Conservation (phyloP, 768 basidiomycete genomes). For the Botryobasidium botryosum region DNA sequence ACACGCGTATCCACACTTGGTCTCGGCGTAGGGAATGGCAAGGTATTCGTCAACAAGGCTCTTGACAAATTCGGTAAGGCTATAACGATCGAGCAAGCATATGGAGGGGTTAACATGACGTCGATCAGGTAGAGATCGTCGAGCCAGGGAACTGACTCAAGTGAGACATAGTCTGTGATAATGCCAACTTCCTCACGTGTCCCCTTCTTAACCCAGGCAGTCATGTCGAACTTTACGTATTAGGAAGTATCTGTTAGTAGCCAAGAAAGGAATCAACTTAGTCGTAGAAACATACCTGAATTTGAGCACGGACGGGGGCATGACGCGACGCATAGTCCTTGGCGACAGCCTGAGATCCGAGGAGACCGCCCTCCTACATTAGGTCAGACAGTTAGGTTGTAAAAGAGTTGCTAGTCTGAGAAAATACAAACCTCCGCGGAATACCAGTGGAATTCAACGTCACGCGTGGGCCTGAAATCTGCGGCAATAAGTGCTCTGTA, state of each 20-base stretch:
- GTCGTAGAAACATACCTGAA: slow-evolving; percentile 35
- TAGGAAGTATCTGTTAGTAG: slow-evolving; percentile 1
- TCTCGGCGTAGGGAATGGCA: slow-evolving; percentile 72
- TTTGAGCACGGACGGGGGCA: slow-evolving; percentile 64
- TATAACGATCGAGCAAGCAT: slow-evolving; percentile 17
- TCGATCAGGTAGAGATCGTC: background rate
- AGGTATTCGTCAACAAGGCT: slow-evolving; percentile 61
- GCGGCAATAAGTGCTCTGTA: slow-evolving; percentile 14
- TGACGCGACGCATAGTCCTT: slow-evolving; percentile 45
- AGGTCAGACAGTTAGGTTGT: background rate
- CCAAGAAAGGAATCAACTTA: slow-evolving; percentile 19
- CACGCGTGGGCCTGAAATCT: slow-evolving; percentile 13
- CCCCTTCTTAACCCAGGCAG: slow-evolving; percentile 81
- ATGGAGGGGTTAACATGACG: background rate
- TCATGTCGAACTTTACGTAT: slow-evolving; percentile 61
- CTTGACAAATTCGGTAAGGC: slow-evolving; percentile 69
- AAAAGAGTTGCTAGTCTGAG: background rate
- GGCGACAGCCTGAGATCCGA: slow-evolving; percentile 57
- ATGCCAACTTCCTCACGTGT: slow-evolving; percentile 52
- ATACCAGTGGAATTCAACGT: slow-evolving; percentile 16
- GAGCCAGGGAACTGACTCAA: slow-evolving; percentile 21
- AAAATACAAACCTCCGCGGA: slow-evolving; percentile 13
- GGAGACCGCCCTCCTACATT: slow-evolving; percentile 14
- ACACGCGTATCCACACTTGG: slow-evolving; percentile 61
- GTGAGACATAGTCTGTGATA: slow-evolving; percentile 60